Conservation (phyloP, 1,284 basidiomycete genomes). For the Coniferiporia weirii region DNA sequence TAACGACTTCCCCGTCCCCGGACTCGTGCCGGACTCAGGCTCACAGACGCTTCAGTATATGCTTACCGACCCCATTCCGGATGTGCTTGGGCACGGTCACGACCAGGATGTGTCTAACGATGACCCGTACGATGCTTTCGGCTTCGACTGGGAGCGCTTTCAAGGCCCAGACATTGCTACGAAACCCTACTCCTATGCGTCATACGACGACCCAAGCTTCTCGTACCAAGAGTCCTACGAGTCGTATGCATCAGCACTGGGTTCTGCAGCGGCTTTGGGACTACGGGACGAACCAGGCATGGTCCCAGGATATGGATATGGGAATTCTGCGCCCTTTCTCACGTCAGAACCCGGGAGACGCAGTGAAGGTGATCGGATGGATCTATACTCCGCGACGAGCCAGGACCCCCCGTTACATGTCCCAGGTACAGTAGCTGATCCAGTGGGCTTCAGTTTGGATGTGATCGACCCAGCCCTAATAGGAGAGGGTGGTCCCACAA, state of each 20-base stretch:
- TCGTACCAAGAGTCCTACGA: neutral
- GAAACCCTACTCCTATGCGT: neutral
- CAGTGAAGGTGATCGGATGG: neutral
- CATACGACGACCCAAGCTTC: neutral
- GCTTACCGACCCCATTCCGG: neutral
- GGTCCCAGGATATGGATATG: neutral
- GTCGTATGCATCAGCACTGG: neutral
- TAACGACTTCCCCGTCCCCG: neutral
- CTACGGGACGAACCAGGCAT: neutral
- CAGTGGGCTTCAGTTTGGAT: neutral
- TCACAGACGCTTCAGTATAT: neutral
- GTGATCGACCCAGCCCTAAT: neutral
- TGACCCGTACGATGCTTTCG: neutral
- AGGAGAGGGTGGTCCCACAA: neutral
- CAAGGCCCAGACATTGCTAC: neutral
- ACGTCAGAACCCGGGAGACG: neutral
- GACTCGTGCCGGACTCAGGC: neutral
- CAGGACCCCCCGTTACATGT: too few relatives aligned
- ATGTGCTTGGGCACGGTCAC: neutral
- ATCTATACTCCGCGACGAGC: too few relatives aligned
- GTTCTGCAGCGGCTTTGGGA: neutral
- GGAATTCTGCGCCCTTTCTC: neutral
- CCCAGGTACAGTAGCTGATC: neutral
- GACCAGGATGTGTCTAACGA: neutral
- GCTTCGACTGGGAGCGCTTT: neutral